phyloP scores from a whole-genome alignment of 2,329 filamentous ascomycete genomes.

The Pseudofabraea citricarpa region DNA sequence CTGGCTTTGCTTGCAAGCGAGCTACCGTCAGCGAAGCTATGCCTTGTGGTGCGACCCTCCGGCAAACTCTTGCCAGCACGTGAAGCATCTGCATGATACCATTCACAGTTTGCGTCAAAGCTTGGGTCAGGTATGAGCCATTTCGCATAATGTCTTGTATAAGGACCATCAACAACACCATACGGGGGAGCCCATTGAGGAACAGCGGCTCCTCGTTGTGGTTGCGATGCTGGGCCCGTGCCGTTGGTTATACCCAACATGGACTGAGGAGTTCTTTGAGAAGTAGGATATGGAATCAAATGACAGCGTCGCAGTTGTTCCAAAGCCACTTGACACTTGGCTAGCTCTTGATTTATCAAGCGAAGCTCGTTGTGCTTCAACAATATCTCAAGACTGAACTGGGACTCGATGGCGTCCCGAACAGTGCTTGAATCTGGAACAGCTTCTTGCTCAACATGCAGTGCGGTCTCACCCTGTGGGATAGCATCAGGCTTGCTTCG shows the following conservation, averaged over 20 bases:
- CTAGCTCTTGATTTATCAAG: conserved; percentile 91
- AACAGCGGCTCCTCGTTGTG: conserved; percentile 53
- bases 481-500: conserved; percentile 23
- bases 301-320: conserved; percentile 92
- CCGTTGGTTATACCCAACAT: conserved; percentile 70
- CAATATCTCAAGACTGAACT: conserved; percentile 87
- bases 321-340: conserved; percentile 88
- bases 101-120: conserved; percentile 63
- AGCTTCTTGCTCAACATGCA: conserved; percentile 17
- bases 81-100: conserved; percentile 18
- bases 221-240: conserved; percentile 60
- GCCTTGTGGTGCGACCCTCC: conserved; percentile 76
- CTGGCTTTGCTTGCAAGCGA: conserved; percentile 41
- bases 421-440: conserved; percentile 24
- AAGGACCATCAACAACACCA: conserved; percentile 87
- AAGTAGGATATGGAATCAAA: conserved; percentile 82
- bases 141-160: conserved; percentile 88
- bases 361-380: conserved; percentile 93
- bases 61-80: conserved; percentile 36
- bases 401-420: conserved; percentile 59
- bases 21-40: conserved; percentile 59
- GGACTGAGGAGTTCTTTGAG: conserved; percentile 59
- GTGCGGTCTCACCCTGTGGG: conserved; percentile 16
- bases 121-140: conserved; percentile 88
- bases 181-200: conserved; percentile 81